Conservation (phyloP, 192 early-diverging fungal species). For the Coemansia sp. region DNA sequence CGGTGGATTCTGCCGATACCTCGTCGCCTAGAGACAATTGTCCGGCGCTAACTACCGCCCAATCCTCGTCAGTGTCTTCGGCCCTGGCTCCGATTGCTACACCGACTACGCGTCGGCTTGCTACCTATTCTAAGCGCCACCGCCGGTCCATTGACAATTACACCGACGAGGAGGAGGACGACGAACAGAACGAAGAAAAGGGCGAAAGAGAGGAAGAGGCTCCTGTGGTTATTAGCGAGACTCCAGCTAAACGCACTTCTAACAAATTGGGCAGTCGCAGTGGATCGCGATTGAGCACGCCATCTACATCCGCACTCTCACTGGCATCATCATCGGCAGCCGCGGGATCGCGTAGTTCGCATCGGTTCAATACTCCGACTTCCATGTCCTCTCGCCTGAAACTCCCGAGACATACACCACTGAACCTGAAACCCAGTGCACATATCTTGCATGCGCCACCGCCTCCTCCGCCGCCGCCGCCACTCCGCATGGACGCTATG, state of each 20-base stretch:
- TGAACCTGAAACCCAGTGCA: constrained; percentile 10
- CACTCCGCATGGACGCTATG: background rate
- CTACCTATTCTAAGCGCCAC: background rate
- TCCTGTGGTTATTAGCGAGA: background rate
- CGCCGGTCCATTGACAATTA: constrained; percentile 11
- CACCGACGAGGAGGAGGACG: constrained; percentile 7
- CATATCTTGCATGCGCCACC: background rate
- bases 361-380: background rate
- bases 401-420: constrained; percentile 5
- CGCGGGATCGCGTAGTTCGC: background rate
- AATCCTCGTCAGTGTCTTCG: background rate
- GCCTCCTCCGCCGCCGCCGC: background rate
- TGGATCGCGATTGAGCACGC: background rate
- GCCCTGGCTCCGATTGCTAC: background rate
- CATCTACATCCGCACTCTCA: background rate
- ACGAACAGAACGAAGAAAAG: background rate
- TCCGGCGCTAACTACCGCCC: background rate
- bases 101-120: background rate
- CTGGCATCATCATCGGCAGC: background rate
- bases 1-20: background rate
- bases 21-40: background rate
- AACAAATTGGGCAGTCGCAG: background rate
- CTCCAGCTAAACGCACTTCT: background rate
- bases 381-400: background rate
- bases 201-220: no score